A percentile compares a stretch with the other conserved stretches of the same genome.
Evolutionary conservation across 2,329 filamentous ascomycete species (phyloP).

Genomic region (Venturia oleaginea): DNA sequence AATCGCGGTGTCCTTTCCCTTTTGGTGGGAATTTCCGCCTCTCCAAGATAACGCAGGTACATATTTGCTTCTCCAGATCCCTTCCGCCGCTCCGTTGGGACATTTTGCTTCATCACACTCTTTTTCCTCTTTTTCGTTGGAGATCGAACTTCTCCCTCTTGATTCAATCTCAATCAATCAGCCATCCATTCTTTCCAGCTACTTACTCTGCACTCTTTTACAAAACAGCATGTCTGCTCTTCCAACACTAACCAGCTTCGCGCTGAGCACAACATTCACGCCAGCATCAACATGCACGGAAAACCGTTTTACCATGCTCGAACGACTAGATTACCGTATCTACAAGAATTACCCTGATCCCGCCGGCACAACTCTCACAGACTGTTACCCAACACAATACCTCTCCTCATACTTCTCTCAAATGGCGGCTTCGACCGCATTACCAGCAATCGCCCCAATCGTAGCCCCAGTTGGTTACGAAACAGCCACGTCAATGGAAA

Average conservation of each 20-base stretch:
- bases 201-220: neutral
- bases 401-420: constrained; percentile 19
- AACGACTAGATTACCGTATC: constrained; percentile 20
- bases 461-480: constrained; percentile 22
- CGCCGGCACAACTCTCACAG: constrained; percentile 18
- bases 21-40: neutral
- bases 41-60: neutral
- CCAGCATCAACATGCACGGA: constrained; percentile 21
- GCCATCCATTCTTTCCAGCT: neutral
- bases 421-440: constrained; percentile 17
- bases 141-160: neutral
- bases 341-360: constrained; percentile 24
- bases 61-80: neutral
- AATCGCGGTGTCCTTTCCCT: constrained; percentile 2
- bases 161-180: neutral
- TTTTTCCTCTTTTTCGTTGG: neutral
- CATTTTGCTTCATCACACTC: neutral
- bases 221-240: neutral
- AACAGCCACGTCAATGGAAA: constrained; percentile 17
- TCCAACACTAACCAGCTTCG: constrained; percentile 16
- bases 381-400: constrained; percentile 22
- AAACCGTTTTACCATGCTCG: constrained; percentile 20
- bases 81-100: neutral
- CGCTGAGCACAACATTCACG: constrained; percentile 22
- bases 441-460: constrained; percentile 22